A percentile compares a stretch with the other conserved stretches of the same genome.
Conservation (phyloP, 768 basidiomycete species). For the Hericium erinaceus region DNA sequence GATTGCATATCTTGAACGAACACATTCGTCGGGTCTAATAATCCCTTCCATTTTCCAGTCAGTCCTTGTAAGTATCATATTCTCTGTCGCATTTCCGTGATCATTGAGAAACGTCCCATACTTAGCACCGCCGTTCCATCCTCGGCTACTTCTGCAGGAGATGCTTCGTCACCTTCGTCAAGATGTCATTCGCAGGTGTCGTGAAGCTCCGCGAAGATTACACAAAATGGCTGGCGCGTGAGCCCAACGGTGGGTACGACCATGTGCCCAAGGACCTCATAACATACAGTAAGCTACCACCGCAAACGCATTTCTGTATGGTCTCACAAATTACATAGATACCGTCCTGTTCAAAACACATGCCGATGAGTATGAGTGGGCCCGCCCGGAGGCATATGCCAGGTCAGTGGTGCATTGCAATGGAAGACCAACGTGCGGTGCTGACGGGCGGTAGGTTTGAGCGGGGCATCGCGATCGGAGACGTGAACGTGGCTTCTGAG, state of each 20-base stretch:
- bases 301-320: no score
- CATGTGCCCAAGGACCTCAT: slow-evolving; percentile 10
- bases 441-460: slow-evolving; percentile 44
- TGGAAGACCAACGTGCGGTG: slow-evolving; percentile 10
- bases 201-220: slow-evolving; percentile 60
- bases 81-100: neutral
- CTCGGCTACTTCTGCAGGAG: slow-evolving; percentile 79
- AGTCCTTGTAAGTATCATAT: slow-evolving; percentile 9
- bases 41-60: neutral
- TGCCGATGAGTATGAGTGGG: slow-evolving; percentile 12
- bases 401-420: slow-evolving; percentile 1
- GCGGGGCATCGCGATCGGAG: slow-evolving; percentile 51
- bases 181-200: slow-evolving; percentile 69
- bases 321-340: neutral
- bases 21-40: neutral
- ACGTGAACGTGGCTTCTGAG: slow-evolving; percentile 61
- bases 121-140: slow-evolving; percentile 61
- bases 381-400: slow-evolving; percentile 9
- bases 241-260: slow-evolving; percentile 39
- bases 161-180: slow-evolving; percentile 64
- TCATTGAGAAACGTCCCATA: neutral
- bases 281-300: slow-evolving; percentile 4
- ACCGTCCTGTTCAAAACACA: slow-evolving; percentile 17
- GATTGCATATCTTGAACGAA: neutral
- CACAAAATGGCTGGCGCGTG: slow-evolving; percentile 48